Evolutionary conservation across 148 eudicot genomes (phyloP).

Genomic region (Rhododendron vialii): DNA sequence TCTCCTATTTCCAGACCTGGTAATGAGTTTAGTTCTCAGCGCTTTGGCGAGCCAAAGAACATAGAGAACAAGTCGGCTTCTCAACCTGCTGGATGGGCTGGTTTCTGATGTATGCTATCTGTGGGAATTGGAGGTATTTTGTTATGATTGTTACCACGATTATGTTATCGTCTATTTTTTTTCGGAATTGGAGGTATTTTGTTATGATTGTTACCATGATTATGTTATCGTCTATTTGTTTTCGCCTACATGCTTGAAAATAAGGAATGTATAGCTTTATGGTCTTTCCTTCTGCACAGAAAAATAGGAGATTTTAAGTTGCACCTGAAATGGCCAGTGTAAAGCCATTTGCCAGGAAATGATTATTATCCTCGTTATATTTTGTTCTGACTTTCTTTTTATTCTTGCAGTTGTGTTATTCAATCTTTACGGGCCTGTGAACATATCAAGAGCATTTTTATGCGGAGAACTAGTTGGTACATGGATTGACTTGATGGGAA

Average conservation of each 20-base stretch:
- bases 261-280: not conserved
- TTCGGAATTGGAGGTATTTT: not conserved
- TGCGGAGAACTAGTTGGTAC: conserved; percentile 78
- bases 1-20: conserved; percentile 39
- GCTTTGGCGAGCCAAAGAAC: conserved; percentile 49
- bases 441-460: conserved; percentile 76
- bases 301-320: too few species aligned
- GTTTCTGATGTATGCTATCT: conserved; percentile 42
- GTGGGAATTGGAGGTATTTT: conserved; percentile 6
- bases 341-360: not conserved
- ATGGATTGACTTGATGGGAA: conserved; percentile 70
- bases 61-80: conserved; percentile 50
- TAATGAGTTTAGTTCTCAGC: conserved; percentile 51
- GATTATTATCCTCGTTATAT: not conserved
- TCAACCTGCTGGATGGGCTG: conserved; percentile 99
- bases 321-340: not conserved
- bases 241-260: not conserved
- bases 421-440: conserved; percentile 74
- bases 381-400: not conserved
- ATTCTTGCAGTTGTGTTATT: conserved; percentile 61
- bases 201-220: not conserved
- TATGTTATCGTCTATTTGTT: not conserved
- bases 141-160: not conserved
- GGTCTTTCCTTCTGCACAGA: not conserved
- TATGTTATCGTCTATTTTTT: not conserved